Conservation (phyloP, 176 grass and related monocot species). For the Hsuehochloa calcarea region DNA sequence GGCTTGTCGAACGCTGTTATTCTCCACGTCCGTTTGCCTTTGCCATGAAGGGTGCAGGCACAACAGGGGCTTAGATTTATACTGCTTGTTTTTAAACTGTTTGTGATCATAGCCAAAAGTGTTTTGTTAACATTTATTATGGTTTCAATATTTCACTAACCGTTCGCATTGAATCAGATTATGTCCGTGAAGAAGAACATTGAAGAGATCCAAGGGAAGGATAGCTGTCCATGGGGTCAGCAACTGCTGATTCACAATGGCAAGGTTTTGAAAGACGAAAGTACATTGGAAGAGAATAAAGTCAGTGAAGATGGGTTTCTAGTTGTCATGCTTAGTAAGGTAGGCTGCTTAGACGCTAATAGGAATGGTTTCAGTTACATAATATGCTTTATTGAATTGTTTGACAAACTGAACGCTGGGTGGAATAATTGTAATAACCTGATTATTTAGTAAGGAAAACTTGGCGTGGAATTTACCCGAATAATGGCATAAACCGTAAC, state of each 20-base stretch:
- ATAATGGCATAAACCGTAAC: not conserved
- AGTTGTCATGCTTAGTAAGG: slow-evolving; percentile 95
- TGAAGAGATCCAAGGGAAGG: slow-evolving; percentile 85
- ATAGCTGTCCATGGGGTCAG: slow-evolving; percentile 82
- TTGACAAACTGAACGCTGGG: not conserved
- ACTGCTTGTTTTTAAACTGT: not conserved
- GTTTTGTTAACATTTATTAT: not conserved
- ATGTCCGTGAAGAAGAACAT: slow-evolving; percentile 96
- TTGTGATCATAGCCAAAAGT: not conserved
- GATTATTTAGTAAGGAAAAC: not conserved
- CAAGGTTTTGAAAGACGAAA: slow-evolving; percentile 96
- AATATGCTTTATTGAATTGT: not conserved
- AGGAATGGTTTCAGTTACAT: not conserved
- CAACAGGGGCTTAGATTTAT: not conserved
- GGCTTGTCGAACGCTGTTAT: not conserved
- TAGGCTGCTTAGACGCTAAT: slow-evolving; percentile 19
- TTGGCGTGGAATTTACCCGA: not conserved
- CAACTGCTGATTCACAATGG: slow-evolving; percentile 83
- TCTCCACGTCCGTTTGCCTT: not conserved
- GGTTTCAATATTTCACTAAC: slow-evolving; percentile 21
- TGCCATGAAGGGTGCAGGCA: not conserved
- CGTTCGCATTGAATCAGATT: slow-evolving; percentile 48
- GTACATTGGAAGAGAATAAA: slow-evolving; percentile 89
- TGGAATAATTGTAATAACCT: not conserved
- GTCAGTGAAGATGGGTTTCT: slow-evolving; percentile 70